A percentile compares a stretch with the other conserved stretches of the same genome.
phyloP scores from a whole-genome alignment of 129 eudicot genomes.

The Flaveria trinervia region DNA sequence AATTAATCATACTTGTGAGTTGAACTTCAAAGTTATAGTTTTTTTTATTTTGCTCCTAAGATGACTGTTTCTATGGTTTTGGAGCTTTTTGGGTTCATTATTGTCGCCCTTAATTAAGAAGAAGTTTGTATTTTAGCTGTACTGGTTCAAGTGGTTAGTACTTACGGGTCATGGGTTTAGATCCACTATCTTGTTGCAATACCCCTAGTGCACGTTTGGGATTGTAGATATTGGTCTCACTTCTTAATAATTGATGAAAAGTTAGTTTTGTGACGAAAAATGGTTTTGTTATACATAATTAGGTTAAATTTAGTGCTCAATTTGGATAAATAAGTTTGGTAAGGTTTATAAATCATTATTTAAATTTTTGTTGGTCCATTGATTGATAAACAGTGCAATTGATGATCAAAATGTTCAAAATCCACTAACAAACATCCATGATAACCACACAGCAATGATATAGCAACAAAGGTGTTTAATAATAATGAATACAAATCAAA shows the following conservation, averaged over 20 bases:
- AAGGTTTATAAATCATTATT: slow-evolving; percentile 1
- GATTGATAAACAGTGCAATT: too few species aligned
- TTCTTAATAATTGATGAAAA: background rate
- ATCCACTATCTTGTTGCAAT: background rate
- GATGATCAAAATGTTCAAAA: too few species aligned
- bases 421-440: too few species aligned
- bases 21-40: slow-evolving; percentile 12
- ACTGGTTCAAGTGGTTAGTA: slow-evolving; percentile 12
- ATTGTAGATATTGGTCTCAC: background rate
- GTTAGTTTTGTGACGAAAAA: background rate
- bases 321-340: slow-evolving; percentile 9
- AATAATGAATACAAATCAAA: too few species aligned
- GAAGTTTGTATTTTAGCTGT: background rate
- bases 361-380: too few species aligned
- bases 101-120: background rate
- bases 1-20: slow-evolving; percentile 12
- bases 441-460: too few species aligned
- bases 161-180: background rate
- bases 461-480: too few species aligned
- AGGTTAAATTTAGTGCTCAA: slow-evolving; percentile 33
- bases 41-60: slow-evolving; percentile 11
- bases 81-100: slow-evolving; percentile 6
- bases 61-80: background rate
- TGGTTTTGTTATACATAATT: slow-evolving; percentile 1
- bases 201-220: background rate